Evolutionary conservation across 805 yeast genomes (phyloP).

Genomic region (Komagataella ulmi): DNA sequence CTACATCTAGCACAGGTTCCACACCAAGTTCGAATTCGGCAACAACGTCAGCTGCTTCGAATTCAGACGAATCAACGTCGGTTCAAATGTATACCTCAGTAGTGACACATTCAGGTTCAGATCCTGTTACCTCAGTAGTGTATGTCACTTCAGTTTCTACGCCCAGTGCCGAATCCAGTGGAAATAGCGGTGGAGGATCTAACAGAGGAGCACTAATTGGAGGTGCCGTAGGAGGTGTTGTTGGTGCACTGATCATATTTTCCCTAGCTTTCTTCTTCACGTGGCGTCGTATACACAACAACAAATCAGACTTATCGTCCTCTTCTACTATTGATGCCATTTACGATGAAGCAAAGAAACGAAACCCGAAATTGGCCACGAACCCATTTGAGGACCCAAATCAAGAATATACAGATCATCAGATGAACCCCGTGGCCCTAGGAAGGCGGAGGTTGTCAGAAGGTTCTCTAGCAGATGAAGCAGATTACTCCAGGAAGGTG

Average conservation of each 20-base stretch:
- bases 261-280: conserved; percentile 19
- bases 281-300: conserved; percentile 21
- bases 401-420: conserved; percentile 42
- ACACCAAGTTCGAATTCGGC: conserved; percentile 4
- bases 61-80: conserved; percentile 1
- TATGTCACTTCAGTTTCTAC: conserved; percentile 9
- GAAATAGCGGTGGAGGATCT: conserved; percentile 4
- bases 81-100: conserved; percentile 1
- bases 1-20: conserved; percentile 5
- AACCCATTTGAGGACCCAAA: conserved; percentile 55
- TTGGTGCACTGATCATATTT: conserved; percentile 12
- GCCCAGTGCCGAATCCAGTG: conserved; percentile 11
- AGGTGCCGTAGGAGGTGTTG: conserved; percentile 26
- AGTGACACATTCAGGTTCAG: conserved; percentile 4
- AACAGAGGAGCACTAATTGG: conserved; percentile 22
- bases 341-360: conserved; percentile 42
- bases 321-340: conserved; percentile 35
- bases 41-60: conserved; percentile 7
- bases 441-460: conserved; percentile 78
- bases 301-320: conserved; percentile 16
- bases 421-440: conserved; percentile 62
- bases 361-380: conserved; percentile 18
- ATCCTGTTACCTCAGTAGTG: conserved; percentile 3
- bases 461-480: conserved; percentile 79
- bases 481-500: conserved; percentile 69